Evolutionary conservation across 176 grass and related monocot genomes (phyloP).

Genomic region (Carex scoparia): DNA sequence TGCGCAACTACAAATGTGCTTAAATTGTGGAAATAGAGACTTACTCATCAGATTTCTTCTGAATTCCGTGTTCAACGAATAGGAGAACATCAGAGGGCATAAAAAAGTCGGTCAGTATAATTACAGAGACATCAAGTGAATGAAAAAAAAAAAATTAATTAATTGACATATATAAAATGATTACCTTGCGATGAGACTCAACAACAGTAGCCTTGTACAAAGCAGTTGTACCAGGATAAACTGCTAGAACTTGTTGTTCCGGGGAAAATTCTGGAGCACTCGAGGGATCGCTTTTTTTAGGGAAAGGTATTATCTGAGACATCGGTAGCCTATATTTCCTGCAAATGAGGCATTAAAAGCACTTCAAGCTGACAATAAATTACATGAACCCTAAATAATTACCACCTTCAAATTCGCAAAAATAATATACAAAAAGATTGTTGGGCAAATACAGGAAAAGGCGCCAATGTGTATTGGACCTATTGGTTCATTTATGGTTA

Average conservation of each 20-base stretch:
- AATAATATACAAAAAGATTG: background rate
- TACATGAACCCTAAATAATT: background rate
- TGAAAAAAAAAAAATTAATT: slow-evolving; percentile 5
- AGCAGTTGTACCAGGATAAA: slow-evolving; percentile 96
- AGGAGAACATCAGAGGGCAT: slow-evolving; percentile 31
- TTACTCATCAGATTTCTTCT: slow-evolving; percentile 99
- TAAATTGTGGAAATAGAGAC: slow-evolving; percentile 29
- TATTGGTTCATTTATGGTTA: background rate
- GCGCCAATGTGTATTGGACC: background rate
- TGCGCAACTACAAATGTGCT: background rate
- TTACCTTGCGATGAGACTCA: slow-evolving; percentile 85
- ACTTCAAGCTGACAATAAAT: slow-evolving; percentile 16
- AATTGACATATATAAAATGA: background rate
- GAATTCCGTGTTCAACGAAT: slow-evolving; percentile 36
- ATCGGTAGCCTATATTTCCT: slow-evolving; percentile 87
- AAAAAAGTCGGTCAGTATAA: slow-evolving; percentile 40
- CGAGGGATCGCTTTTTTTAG: slow-evolving; percentile 85
- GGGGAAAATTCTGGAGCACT: slow-evolving; percentile 82
- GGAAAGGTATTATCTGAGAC: slow-evolving; percentile 86
- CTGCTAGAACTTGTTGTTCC: slow-evolving; percentile 78
- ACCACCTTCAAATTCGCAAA: background rate
- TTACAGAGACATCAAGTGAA: slow-evolving; percentile 13
- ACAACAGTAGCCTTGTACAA: slow-evolving; percentile 93
- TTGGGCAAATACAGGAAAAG: background rate
- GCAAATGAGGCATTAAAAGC: slow-evolving; percentile 25